Evolutionary conservation across 805 yeast species (phyloP), one percentile per base, ranked within the genome.

Genomic region (Wickerhamomyces bisporus): DNA sequence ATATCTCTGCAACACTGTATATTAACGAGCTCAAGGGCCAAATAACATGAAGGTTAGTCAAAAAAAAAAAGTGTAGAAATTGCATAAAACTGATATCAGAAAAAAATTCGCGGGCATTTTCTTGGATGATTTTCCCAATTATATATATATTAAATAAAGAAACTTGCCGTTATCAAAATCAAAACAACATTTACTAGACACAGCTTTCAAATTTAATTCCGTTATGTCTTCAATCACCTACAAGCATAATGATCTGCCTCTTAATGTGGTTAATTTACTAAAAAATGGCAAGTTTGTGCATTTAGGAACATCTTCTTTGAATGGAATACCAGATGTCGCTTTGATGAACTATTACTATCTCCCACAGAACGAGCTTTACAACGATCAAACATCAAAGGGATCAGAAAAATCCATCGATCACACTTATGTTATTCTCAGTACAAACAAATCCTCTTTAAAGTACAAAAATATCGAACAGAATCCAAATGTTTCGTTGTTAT

Each of bases 281-380:
- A 68, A 76, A 42, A 68, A 73, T 12, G 80, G 86, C 10, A 73
- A 81, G 45, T 83, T 77, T 58, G 77, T 89, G 28, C 97, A 89
- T 58, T 68, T 89, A 33, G 97, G 91, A 3, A 91, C 98, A 2
- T 75, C 87, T 42, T 65, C 68, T 36, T 57, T 58, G 9, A 44
- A 58, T 8, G 72, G 85, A 31, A 60, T 77, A 32, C 98, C 98
- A 6, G 93, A 89, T 43, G 95, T 88, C 3, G 76, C 93, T 15
- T 69, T 91, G 45, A 91, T 91, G 98, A 91, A 86, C 62, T 91
- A 86, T 61, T 79, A 89, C 4, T 86, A 79, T 56, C 61, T 81
- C 16, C 65, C 70, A 5, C 57, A 70, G 6, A 53, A 57, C 14
- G 60, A 65, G 19, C 53, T 65, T 1, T 69, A 47, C 45, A 41